phyloP scores from a whole-genome alignment of 2,329 filamentous ascomycete genomes.

The Pseudocercospora fuligena region DNA sequence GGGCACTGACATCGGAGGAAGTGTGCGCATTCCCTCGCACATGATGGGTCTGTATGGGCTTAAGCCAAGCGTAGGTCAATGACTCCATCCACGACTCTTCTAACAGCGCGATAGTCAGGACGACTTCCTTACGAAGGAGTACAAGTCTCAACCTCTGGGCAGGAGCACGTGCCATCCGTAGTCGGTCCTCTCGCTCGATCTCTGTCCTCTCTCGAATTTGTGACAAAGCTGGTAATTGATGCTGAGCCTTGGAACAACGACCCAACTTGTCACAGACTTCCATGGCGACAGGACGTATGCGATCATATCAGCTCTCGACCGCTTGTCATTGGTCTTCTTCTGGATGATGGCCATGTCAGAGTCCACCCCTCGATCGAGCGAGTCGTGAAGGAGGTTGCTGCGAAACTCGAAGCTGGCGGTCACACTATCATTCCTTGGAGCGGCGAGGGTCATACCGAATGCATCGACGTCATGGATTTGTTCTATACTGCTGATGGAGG shows the following conservation, averaged over 20 bases:
- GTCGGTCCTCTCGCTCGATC: slow-evolving; percentile 64
- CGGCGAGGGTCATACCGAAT: slow-evolving; percentile 57
- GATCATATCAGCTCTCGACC: slow-evolving; percentile 16
- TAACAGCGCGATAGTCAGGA: slow-evolving; percentile 43
- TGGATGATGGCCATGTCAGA: slow-evolving; percentile 36
- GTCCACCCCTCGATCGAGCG: slow-evolving; percentile 32
- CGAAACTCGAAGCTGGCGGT: slow-evolving; percentile 35
- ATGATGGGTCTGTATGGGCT: slow-evolving; percentile 57
- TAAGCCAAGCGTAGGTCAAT: slow-evolving; percentile 50
- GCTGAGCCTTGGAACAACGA: slow-evolving; percentile 50
- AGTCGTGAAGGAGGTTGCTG: slow-evolving; percentile 22
- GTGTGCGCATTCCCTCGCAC: slow-evolving; percentile 54
- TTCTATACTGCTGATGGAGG: slow-evolving; percentile 68
- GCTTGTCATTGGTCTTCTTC: slow-evolving; percentile 32
- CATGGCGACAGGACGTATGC: slow-evolving; percentile 46
- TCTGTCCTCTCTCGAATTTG: slow-evolving; percentile 54
- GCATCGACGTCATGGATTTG: slow-evolving; percentile 62
- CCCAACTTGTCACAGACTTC: slow-evolving; percentile 46
- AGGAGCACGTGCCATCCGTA: slow-evolving; percentile 67
- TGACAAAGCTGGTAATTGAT: slow-evolving; percentile 43
- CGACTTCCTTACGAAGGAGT: slow-evolving; percentile 64
- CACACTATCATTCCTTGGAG: slow-evolving; percentile 51
- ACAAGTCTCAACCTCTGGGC: slow-evolving; percentile 65
- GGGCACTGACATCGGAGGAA: slow-evolving; percentile 60
- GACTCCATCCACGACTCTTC: not conserved